phyloP scores from a whole-genome alignment of 768 basidiomycete genomes.

The Trametes meyenii region DNA sequence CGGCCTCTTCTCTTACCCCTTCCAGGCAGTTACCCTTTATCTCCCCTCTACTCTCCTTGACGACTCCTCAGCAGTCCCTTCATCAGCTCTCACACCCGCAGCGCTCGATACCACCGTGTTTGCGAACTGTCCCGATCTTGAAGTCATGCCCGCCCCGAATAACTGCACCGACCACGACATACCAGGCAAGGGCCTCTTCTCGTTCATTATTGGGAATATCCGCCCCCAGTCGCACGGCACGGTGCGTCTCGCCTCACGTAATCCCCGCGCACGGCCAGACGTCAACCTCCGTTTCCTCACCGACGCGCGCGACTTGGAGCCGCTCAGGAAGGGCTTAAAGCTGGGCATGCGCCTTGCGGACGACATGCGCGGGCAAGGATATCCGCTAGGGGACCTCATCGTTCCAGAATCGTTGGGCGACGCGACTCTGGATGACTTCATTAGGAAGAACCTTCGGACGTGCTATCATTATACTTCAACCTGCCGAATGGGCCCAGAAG shows the following conservation, averaged over 20 bases:
- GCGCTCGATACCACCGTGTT: slow-evolving; percentile 6
- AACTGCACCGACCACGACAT: slow-evolving; percentile 18
- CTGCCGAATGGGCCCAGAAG: slow-evolving; percentile 38
- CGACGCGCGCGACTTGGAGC: slow-evolving; percentile 29
- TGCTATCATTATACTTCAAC: slow-evolving; percentile 41
- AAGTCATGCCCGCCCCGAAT: slow-evolving; percentile 36
- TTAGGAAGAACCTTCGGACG: slow-evolving; percentile 27
- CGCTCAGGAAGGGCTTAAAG: slow-evolving; percentile 28
- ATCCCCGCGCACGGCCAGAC: slow-evolving; percentile 35
- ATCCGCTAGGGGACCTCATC: slow-evolving; percentile 23
- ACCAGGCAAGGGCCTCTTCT: slow-evolving; percentile 22
- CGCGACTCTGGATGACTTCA: slow-evolving; percentile 36
- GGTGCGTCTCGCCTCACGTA: slow-evolving; percentile 34
- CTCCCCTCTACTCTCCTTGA: slow-evolving; percentile 6
- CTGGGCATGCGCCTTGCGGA: slow-evolving; percentile 25
- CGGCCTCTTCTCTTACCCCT: slow-evolving; percentile 30
- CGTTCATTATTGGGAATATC: slow-evolving; percentile 29
- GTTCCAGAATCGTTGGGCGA: slow-evolving; percentile 33
- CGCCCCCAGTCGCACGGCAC: slow-evolving; percentile 30
- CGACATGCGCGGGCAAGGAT: slow-evolving; percentile 20
- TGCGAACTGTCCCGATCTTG: slow-evolving; percentile 41
- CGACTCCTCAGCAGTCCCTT: background rate
- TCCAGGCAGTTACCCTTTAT: slow-evolving; percentile 11
- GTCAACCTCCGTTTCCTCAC: slow-evolving; percentile 37
- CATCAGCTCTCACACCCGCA: background rate